phyloP scores from a whole-genome alignment of 1,284 basidiomycete genomes.

The Lentinula novae-zelandiae region DNA sequence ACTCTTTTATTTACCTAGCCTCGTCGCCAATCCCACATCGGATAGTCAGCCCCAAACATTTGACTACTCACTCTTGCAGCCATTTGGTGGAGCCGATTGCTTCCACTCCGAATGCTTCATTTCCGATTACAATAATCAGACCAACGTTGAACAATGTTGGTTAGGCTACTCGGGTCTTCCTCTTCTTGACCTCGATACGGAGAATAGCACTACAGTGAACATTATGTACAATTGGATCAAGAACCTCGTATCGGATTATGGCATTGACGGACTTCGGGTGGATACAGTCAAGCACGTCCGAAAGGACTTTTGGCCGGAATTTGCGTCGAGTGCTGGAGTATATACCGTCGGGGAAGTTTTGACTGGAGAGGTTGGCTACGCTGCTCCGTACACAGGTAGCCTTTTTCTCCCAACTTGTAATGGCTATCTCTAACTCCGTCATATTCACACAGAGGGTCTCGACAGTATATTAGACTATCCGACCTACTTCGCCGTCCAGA shows the following conservation, averaged over 20 bases:
- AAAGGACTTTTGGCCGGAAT: constrained; percentile 59
- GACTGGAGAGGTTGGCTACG: constrained; percentile 30
- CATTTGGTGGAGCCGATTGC: constrained; percentile 30
- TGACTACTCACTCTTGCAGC: constrained; percentile 36
- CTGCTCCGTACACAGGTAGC: constrained; percentile 33
- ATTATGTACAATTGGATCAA: constrained; percentile 59
- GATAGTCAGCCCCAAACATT: constrained; percentile 21
- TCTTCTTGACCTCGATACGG: constrained; percentile 72
- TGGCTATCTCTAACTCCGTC: neutral
- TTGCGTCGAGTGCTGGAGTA: constrained; percentile 59
- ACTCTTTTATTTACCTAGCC: constrained; percentile 20
- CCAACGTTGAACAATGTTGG: constrained; percentile 74
- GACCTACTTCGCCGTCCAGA: constrained; percentile 55
- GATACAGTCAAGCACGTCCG: constrained; percentile 64
- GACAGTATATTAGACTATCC: constrained; percentile 68
- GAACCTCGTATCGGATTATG: constrained; percentile 51
- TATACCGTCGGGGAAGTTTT: constrained; percentile 66
- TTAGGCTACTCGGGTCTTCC: constrained; percentile 62
- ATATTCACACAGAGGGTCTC: constrained; percentile 24
- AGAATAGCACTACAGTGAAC: constrained; percentile 50
- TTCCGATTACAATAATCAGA: constrained; percentile 56
- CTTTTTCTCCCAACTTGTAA: neutral
- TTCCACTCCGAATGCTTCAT: constrained; percentile 38
- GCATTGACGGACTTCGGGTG: constrained; percentile 64
- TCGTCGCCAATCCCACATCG: constrained; percentile 22